phyloP scores from a whole-genome alignment of 2,329 filamentous ascomycete species.

The Curvularia sp. region DNA sequence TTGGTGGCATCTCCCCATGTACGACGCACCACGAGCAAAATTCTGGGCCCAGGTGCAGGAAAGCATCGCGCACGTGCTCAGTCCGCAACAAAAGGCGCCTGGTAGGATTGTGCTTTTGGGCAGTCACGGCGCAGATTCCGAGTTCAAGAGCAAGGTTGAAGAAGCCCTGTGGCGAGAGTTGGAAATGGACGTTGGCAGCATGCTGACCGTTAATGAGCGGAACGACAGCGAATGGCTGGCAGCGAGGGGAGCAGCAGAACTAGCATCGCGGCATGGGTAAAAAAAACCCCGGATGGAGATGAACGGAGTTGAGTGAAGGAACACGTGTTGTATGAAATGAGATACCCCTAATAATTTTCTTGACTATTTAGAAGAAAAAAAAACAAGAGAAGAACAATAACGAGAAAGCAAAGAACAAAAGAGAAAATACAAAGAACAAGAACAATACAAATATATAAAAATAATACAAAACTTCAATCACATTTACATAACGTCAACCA shows the following conservation, averaged over 20 bases:
- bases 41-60: slow-evolving; percentile 37
- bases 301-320: not conserved
- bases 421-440: not conserved
- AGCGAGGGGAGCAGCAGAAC: slow-evolving; percentile 36
- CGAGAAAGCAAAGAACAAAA: not conserved
- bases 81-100: slow-evolving; percentile 20
- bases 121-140: slow-evolving; percentile 28
- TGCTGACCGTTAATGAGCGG: slow-evolving; percentile 22
- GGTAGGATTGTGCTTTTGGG: slow-evolving; percentile 36
- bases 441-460: not conserved
- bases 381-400: not conserved
- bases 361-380: not conserved
- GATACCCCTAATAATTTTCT: slow-evolving; percentile 7
- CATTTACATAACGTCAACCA: not conserved
- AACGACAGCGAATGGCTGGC: slow-evolving; percentile 22
- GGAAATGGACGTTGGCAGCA: slow-evolving; percentile 28
- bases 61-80: slow-evolving; percentile 25
- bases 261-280: slow-evolving; percentile 23
- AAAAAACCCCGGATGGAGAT: not conserved
- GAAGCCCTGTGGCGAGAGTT: slow-evolving; percentile 30
- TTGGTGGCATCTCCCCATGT: slow-evolving; percentile 38
- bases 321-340: not conserved
- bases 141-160: slow-evolving; percentile 34
- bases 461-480: not conserved
- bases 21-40: slow-evolving; percentile 26